Base-by-base conservation (phyloP, 2,329 filamentous ascomycete species). In the Ceratocystiopsis sp. region DNA sequence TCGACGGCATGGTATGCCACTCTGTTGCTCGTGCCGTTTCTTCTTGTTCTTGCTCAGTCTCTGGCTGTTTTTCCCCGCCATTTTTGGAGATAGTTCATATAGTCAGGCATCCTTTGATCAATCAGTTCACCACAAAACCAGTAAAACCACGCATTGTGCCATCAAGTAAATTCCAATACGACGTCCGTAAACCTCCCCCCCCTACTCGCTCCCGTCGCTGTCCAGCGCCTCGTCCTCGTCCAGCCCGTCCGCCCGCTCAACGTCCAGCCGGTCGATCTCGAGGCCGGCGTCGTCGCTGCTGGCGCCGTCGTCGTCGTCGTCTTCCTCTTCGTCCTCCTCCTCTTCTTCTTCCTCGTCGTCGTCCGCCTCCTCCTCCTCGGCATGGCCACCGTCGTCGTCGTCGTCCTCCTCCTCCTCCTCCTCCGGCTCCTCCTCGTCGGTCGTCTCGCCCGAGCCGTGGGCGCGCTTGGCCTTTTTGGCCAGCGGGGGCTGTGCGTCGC, bases 201-300 rank as follows among this genome's bases (percentile, higher is more conserved):
- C 19, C 43, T 44, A 75, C 44, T 75, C 72, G 51, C 72, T 76
- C 48, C 78, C 74, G 42, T 72, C 68, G 12, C 70, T 73, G 53
- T 78, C 75, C 46, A 79, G 57, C 13, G 74, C 77, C 49, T 80
- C 78, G 45, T 78, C 75, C 21, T 64, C 70, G 2, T 62, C 61
- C 42, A 64, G 61, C 0, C 62, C 68, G 11, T 68, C 65, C 0
- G 67, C 68, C 15, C 69, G 67, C 4, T 67, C 69, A 4, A 8
- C 8, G 5, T 68, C 63, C 1, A 63, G 62, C 14, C 66, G 66
- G 5, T 62, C 61, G 7, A 60, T 61, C 1, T 63, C 64, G 15
- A 66, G 63, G 0, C 61, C 62, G 3, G 60, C 66, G 3, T 63
- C 64, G 1, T 64, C 66, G 2, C 65, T 40, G 0, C 55, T 60